Percentiles rank a stretch among this genome's conserved stretches.
These are phyloP conservation scores for Sporothrix euskadiensis DNA, from an alignment of 2,329 filamentous ascomycete genomes.

Conservation along the genomic window DNA sequence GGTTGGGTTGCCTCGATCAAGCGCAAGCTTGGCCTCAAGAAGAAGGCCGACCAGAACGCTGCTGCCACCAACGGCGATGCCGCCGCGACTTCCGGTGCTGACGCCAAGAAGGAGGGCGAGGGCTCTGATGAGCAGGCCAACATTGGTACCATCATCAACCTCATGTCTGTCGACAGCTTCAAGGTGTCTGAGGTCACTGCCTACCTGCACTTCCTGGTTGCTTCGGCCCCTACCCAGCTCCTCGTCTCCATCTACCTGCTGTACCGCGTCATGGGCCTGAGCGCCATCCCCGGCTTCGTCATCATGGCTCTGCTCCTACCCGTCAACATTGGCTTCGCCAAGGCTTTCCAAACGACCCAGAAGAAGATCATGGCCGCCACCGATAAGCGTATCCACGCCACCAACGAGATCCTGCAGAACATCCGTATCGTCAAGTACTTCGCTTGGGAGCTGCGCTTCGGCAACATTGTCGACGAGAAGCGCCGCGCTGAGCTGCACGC, in stretches of 20 bases:
- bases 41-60: conserved; percentile 52
- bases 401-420: conserved; percentile 95
- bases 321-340: conserved; percentile 85
- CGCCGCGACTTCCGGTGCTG: conserved; percentile 32
- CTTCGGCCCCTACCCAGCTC: conserved; percentile 85
- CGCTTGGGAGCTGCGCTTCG: conserved; percentile 93
- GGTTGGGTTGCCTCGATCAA: conserved; percentile 54
- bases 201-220: conserved; percentile 95
- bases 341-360: conserved; percentile 80
- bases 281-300: conserved; percentile 87
- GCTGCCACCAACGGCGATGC: conserved; percentile 31
- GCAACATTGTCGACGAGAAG: conserved; percentile 84
- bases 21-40: conserved; percentile 59
- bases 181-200: conserved; percentile 94
- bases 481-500: conserved; percentile 74
- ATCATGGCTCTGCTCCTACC: conserved; percentile 89
- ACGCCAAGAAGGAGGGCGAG: conserved; percentile 43
- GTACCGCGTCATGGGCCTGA: conserved; percentile 87
- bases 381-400: conserved; percentile 92
- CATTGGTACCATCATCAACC: conserved; percentile 96
- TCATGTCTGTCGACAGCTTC: conserved; percentile 99
- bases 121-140: conserved; percentile 77
- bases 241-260: conserved; percentile 77
- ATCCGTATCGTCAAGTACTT: conserved; percentile 99
- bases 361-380: conserved; percentile 91